phyloP scores from a whole-genome alignment of 2,329 filamentous ascomycete genomes.

The Phaeosphaeriaceae sp. region DNA sequence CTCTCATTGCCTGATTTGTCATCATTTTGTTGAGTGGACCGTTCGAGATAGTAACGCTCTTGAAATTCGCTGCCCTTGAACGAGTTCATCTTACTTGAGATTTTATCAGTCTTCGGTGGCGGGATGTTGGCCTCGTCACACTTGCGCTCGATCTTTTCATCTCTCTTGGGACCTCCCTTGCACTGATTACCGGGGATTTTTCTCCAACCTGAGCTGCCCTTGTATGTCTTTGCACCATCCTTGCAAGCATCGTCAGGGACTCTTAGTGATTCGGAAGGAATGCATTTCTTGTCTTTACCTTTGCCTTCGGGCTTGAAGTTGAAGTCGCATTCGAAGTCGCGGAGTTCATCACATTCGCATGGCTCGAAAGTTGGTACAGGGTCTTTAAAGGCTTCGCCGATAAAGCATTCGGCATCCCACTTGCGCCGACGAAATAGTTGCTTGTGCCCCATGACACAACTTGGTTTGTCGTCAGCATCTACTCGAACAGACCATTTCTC shows the following conservation, averaged over 20 bases:
- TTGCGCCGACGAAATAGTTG: conserved; percentile 87
- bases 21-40: conserved; percentile 68
- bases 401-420: conserved; percentile 85
- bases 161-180: conserved; percentile 50
- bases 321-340: conserved; percentile 95
- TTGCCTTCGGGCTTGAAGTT: conserved; percentile 69
- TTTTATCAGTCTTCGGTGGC: conserved; percentile 68
- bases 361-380: conserved; percentile 71
- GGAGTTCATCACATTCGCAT: conserved; percentile 77
- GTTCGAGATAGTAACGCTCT: conserved; percentile 78
- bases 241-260: conserved; percentile 78
- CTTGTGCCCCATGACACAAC: conserved; percentile 94
- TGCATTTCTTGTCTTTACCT: conserved; percentile 68
- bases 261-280: conserved; percentile 65
- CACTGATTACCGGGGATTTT: conserved; percentile 75
- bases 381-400: conserved; percentile 84
- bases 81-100: conserved; percentile 64
- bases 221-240: conserved; percentile 73
- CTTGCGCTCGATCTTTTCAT: conserved; percentile 68
- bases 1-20: conserved; percentile 69
- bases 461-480: conserved; percentile 78
- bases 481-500: conserved; percentile 80
- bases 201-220: conserved; percentile 87
- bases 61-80: conserved; percentile 67
- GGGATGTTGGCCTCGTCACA: conserved; percentile 68